These are phyloP conservation scores for Conidiobolus incongruus DNA, from an alignment of 371 early-diverging fungal species.

Conservation along the genomic window DNA sequence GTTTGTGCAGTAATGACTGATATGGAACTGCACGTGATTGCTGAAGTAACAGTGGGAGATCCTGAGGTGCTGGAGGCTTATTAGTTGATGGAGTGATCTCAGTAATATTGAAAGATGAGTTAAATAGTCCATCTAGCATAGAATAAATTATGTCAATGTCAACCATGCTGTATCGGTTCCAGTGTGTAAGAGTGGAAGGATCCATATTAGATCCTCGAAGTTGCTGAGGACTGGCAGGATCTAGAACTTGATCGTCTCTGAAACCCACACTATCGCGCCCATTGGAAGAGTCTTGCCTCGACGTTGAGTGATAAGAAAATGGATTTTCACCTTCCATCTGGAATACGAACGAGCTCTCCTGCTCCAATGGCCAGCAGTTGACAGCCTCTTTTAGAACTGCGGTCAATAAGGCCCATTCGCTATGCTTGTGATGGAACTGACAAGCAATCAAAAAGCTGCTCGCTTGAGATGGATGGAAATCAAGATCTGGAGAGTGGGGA, in stretches of 20 bases:
- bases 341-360: not conserved
- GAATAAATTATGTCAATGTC: not conserved
- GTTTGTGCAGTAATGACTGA: constrained; percentile 41
- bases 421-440: not conserved
- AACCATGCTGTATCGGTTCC: constrained; percentile 5
- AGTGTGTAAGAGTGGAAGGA: constrained; percentile 6
- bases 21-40: constrained; percentile 31
- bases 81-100: constrained; percentile 1
- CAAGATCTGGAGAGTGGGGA: not conserved
- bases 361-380: not conserved
- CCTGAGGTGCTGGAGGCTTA: constrained; percentile 10
- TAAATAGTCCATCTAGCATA: not conserved
- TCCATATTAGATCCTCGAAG: constrained; percentile 4
- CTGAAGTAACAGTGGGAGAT: constrained; percentile 19
- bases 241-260: not conserved
- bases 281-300: not conserved
- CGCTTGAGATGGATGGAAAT: not conserved
- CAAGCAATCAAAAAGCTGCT: not conserved
- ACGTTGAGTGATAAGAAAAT: not conserved
- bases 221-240: not conserved
- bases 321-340: not conserved
- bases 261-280: not conserved
- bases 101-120: not conserved
- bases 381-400: not conserved
- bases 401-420: not conserved